Evolutionary conservation across 352 stramenopile genomes (phyloP).

Genomic region (Phytophthora pinifolia): DNA sequence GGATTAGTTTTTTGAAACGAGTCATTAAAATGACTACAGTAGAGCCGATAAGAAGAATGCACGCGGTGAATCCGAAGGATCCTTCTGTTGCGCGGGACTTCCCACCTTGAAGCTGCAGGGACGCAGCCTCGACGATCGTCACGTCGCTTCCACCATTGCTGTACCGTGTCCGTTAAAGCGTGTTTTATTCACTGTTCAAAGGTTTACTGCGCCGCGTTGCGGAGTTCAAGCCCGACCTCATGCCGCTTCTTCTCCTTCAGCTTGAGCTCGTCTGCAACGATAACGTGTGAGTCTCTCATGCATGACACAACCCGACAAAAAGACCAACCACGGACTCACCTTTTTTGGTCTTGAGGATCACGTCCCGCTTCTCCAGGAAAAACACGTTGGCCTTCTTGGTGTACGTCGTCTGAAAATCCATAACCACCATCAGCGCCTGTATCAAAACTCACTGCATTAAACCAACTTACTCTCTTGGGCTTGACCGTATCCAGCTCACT

Average conservation of each 20-base stretch:
- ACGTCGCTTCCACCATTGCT: background rate
- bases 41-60: constrained; percentile 12
- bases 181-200: too few relatives aligned
- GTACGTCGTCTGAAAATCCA: constrained; percentile 51
- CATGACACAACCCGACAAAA: background rate
- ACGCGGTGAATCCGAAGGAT: constrained; percentile 7
- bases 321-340: constrained; percentile 31
- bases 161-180: background rate
- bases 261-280: constrained; percentile 56
- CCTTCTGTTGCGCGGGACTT: background rate
- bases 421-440: background rate
- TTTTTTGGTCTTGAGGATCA: constrained; percentile 69
- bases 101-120: constrained; percentile 1
- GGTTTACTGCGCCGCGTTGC: constrained; percentile 14
- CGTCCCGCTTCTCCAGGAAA: constrained; percentile 68
- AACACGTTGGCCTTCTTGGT: constrained; percentile 72
- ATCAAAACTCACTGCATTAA: background rate
- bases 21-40: background rate
- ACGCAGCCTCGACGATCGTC: constrained; percentile 1
- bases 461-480: constrained; percentile 56
- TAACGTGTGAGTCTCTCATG: background rate
- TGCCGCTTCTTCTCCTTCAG: constrained; percentile 59
- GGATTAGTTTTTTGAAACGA: constrained; percentile 1
- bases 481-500: constrained; percentile 68
- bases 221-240: constrained; percentile 58